phyloP scores from a whole-genome alignment of 129 eudicot genomes.

The Artemisia tridentata region DNA sequence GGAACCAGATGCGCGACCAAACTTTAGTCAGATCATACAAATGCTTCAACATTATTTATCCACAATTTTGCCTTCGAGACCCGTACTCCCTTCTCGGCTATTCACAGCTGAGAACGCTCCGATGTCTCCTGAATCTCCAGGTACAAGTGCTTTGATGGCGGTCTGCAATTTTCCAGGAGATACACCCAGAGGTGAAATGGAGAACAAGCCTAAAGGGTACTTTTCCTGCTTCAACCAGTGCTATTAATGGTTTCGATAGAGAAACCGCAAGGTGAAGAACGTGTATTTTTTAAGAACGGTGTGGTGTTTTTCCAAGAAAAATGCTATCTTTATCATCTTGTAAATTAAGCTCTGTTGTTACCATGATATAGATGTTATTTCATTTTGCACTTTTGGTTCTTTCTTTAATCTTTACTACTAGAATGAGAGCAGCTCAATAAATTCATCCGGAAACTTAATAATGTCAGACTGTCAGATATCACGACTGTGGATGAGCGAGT shows the following conservation, averaged over 20 bases:
- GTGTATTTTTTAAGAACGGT: constrained; percentile 27
- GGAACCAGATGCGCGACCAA: constrained; percentile 54
- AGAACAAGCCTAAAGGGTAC: constrained; percentile 48
- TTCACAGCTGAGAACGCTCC: constrained; percentile 40
- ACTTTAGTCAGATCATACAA: constrained; percentile 54
- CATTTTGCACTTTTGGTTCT: constrained; percentile 15
- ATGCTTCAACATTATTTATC: constrained; percentile 52
- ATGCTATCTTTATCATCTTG: constrained; percentile 39
- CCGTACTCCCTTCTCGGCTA: constrained; percentile 44
- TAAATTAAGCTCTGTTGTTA: constrained; percentile 24
- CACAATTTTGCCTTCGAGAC: constrained; percentile 39
- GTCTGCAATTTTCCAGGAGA: constrained; percentile 45
- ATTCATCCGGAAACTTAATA: constrained; percentile 1
- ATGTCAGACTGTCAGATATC: not conserved
- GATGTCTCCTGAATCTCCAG: constrained; percentile 62
- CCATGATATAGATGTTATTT: constrained; percentile 32
- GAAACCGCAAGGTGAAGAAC: constrained; percentile 36
- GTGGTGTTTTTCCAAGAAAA: constrained; percentile 43
- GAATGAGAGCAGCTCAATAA: constrained; percentile 4
- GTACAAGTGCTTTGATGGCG: constrained; percentile 57
- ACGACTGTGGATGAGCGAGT: not conserved
- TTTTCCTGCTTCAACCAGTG: constrained; percentile 54
- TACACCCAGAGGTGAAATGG: constrained; percentile 39
- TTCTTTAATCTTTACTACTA: constrained; percentile 2
- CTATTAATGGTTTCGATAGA: constrained; percentile 32